A percentile compares a stretch with the other conserved stretches of the same genome.
Conservation (phyloP, 139 green algal species). For the Micractinium sp. region DNA sequence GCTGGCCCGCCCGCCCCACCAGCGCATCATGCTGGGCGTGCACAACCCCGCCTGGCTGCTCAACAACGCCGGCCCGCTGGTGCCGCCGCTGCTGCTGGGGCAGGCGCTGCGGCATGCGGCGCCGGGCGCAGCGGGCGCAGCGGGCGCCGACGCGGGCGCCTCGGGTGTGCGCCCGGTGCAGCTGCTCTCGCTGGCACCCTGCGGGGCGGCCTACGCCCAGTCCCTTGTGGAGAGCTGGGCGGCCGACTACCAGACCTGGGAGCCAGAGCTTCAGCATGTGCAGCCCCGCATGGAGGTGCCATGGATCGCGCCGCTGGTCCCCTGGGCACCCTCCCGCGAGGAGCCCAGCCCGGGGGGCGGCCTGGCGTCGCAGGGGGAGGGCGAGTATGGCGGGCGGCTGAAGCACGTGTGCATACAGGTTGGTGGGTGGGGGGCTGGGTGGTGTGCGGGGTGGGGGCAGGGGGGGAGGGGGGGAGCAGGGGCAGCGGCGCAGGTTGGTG, state of each 20-base stretch:
- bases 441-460: too few species aligned
- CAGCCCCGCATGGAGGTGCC: background rate
- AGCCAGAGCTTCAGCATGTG: background rate
- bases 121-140: too few species aligned
- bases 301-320: constrained; percentile 6
- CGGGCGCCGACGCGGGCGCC: too few species aligned
- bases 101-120: background rate
- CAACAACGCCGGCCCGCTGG: background rate
- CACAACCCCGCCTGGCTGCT: constrained; percentile 5
- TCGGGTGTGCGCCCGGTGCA: background rate
- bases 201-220: background rate
- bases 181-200: background rate
- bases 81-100: background rate
- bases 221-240: background rate
- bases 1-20: background rate
- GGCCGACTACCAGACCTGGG: background rate
- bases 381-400: background rate
- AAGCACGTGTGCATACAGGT: background rate
- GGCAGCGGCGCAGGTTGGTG: too few species aligned
- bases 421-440: too few species aligned
- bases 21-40: background rate
- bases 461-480: too few species aligned
- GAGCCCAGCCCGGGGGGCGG: too few species aligned
- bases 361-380: background rate
- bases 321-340: background rate